phyloP scores from a whole-genome alignment of 768 basidiomycete genomes.

The Naganishia friedmannii region DNA sequence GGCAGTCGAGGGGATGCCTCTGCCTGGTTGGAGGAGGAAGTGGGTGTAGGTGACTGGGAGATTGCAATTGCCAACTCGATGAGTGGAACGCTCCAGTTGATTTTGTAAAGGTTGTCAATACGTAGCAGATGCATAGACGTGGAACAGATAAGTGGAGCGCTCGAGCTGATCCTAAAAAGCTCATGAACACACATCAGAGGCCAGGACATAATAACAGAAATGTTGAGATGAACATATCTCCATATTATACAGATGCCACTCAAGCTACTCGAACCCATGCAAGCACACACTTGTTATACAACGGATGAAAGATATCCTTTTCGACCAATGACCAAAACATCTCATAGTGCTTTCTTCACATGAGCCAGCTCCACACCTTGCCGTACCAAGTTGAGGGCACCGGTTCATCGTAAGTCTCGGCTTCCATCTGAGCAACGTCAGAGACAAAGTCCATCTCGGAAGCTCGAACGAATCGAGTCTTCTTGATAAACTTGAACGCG shows the following conservation, averaged over 20 bases:
- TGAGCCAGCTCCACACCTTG: conserved; percentile 75
- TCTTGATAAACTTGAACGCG: conserved; percentile 60
- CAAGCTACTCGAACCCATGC: not conserved
- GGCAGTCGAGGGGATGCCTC: not conserved
- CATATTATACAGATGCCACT: not conserved
- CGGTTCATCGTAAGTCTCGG: conserved; percentile 59
- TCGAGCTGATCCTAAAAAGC: not conserved
- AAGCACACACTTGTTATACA: not conserved
- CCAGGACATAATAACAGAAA: too few relatives aligned
- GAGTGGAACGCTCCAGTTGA: not conserved
- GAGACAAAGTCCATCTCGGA: conserved; percentile 81
- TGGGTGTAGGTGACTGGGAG: not conserved
- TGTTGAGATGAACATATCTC: not conserved
- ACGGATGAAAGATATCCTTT: conserved; percentile 17
- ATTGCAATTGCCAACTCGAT: conserved; percentile 19
- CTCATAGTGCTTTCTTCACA: conserved; percentile 46
- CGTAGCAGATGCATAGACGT: not conserved
- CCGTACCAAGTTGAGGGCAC: conserved; percentile 67
- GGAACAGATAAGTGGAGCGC: not conserved
- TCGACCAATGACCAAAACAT: not conserved
- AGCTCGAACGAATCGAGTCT: conserved; percentile 56
- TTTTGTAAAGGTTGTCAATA: not conserved
- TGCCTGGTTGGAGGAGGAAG: not conserved
- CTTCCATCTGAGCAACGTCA: conserved; percentile 68
- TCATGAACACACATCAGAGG: not conserved